Evolutionary conservation across 177 flowering plant genomes (phyloP).

Genomic region (Vitis hybrid): DNA sequence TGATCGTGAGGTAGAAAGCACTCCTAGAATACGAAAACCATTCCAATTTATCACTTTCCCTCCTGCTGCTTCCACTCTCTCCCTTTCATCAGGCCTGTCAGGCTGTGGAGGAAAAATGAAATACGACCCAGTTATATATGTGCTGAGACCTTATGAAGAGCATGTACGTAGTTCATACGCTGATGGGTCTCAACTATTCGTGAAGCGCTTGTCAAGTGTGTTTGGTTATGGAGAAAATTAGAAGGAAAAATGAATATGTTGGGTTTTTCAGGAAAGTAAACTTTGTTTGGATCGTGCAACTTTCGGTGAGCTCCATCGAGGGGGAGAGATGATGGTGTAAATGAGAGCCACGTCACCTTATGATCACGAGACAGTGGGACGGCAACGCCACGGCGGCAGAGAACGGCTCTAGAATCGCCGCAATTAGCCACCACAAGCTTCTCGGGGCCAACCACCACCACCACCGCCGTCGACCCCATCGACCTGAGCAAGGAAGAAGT

Average conservation of each 20-base stretch:
- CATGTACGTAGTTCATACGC: too few species aligned
- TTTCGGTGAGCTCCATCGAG: too few species aligned
- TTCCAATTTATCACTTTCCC: constrained; percentile 38
- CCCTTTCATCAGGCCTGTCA: constrained; percentile 44
- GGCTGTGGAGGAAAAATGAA: constrained; percentile 22
- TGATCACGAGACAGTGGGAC: constrained; percentile 48
- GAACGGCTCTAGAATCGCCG: constrained; percentile 48
- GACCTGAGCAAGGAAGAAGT: background rate
- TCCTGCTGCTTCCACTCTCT: constrained; percentile 44
- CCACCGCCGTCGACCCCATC: constrained; percentile 49
- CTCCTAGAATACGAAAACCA: constrained; percentile 40
- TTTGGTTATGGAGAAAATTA: background rate
- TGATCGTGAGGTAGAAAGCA: constrained; percentile 45
- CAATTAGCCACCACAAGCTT: constrained; percentile 49
- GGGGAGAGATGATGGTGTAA: too few species aligned
- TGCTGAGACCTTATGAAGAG: too few species aligned
- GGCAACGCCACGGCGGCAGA: constrained; percentile 30
- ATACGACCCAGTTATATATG: too few species aligned
- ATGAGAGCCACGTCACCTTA: constrained; percentile 29
- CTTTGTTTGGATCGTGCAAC: background rate
- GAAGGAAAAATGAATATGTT: too few species aligned
- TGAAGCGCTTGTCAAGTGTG: background rate
- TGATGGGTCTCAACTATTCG: too few species aligned
- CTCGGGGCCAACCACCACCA: constrained; percentile 37
- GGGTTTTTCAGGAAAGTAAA: background rate